Conservation (phyloP, 2,329 filamentous ascomycete species). For the Ascochyta pisi region DNA sequence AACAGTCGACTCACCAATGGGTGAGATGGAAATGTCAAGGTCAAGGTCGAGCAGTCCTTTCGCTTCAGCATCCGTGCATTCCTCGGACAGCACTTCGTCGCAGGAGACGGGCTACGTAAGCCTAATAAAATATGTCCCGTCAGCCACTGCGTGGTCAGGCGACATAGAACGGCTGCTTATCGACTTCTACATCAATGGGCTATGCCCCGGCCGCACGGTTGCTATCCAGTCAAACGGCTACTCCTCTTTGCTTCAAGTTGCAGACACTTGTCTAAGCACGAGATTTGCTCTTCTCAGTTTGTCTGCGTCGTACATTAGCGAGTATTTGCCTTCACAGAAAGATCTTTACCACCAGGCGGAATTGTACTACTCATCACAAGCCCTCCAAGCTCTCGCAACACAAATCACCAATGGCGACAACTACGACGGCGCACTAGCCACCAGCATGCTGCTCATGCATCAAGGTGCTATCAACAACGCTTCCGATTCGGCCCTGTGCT, state of each 20-base stretch:
- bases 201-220: conserved; percentile 41
- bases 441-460: conserved; percentile 46
- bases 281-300: conserved; percentile 42
- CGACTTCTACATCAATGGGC: conserved; percentile 42
- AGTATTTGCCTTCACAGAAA: conserved; percentile 38
- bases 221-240: conserved; percentile 39
- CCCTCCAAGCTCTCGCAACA: conserved; percentile 34
- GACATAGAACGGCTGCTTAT: conserved; percentile 40
- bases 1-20: conserved; percentile 35
- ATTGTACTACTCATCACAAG: conserved; percentile 43
- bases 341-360: conserved; percentile 41
- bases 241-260: conserved; percentile 28
- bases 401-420: conserved; percentile 39
- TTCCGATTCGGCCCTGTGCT: conserved; percentile 38
- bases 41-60: conserved; percentile 38
- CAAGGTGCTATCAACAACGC: conserved; percentile 35
- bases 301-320: conserved; percentile 42
- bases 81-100: conserved; percentile 33
- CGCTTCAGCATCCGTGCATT: conserved; percentile 32
- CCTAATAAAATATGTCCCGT: conserved; percentile 42
- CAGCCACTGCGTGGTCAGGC: conserved; percentile 22
- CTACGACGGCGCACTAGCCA: conserved; percentile 40
- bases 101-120: conserved; percentile 33
- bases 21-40: conserved; percentile 33
- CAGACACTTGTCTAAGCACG: conserved; percentile 39